Evolutionary conservation across 805 yeast species (phyloP).

Genomic region (Metschnikowia kunwiensis): DNA sequence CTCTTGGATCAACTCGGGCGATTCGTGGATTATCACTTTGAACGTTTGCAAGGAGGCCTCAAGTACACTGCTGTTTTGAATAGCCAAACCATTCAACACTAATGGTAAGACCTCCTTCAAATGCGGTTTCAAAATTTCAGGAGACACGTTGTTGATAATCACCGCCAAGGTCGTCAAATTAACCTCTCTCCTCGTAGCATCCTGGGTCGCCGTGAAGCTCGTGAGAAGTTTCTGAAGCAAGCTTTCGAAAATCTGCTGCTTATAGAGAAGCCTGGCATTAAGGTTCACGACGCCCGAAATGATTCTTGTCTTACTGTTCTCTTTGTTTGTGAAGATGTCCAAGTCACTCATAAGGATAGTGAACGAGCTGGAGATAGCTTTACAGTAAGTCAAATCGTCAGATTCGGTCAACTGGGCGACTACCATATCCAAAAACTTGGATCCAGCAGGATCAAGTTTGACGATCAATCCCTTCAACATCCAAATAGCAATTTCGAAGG

Average conservation of each 20-base stretch:
- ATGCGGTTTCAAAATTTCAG: slow-evolving; percentile 60
- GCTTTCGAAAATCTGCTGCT: slow-evolving; percentile 71
- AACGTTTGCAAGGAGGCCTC: slow-evolving; percentile 62
- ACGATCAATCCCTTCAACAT: slow-evolving; percentile 64
- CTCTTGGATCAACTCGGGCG: slow-evolving; percentile 48
- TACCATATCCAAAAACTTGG: slow-evolving; percentile 21
- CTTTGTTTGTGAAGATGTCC: slow-evolving; percentile 50
- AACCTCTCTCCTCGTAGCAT: slow-evolving; percentile 39
- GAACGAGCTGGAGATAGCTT: slow-evolving; percentile 47
- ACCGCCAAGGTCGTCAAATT: slow-evolving; percentile 66
- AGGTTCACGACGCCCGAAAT: slow-evolving; percentile 50
- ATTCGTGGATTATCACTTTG: slow-evolving; percentile 50
- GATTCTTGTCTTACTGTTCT: slow-evolving; percentile 24
- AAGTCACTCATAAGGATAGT: slow-evolving; percentile 69
- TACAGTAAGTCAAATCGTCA: slow-evolving; percentile 24
- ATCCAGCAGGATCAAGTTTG: slow-evolving; percentile 46
- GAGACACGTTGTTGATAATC: slow-evolving; percentile 62
- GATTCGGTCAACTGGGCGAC: slow-evolving; percentile 27
- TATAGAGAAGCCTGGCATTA: slow-evolving; percentile 65
- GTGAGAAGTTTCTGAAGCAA: slow-evolving; percentile 55
- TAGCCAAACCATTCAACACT: slow-evolving; percentile 58
- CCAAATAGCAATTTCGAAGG: slow-evolving; percentile 65
- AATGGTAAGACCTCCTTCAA: slow-evolving; percentile 66
- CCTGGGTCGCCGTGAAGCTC: slow-evolving; percentile 31
- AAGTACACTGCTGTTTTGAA: slow-evolving; percentile 48